Base-by-base conservation (phyloP, 78 protist species). In the Dictyostelium intermedium region DNA sequence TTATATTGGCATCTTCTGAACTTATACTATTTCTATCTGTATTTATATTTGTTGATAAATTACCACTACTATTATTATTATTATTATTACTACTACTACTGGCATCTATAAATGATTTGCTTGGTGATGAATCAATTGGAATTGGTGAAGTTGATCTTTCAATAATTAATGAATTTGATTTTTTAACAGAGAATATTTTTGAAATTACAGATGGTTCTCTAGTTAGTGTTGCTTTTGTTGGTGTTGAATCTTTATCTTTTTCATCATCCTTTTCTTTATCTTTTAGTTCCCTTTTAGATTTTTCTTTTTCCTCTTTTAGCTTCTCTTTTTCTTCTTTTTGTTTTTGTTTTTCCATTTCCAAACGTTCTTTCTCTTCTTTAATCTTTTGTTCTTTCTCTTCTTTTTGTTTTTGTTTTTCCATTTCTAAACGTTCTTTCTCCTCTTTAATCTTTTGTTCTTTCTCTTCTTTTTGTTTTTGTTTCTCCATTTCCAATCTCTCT, bases 131-230 rank as follows among this genome's bases (percentile, higher is more conserved):
- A 10, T 13, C 66, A 16, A 39, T 25, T 41, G 23, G 82, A 41
- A 34, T 41, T 77, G 82, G 82, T 77, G 82, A 77, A 8, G 47
- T 23, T 41, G 82, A 77, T 41, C 82, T 77, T 77, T 77, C 82
- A 77, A 77, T 77, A 1, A 43, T 77, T 77, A 77, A 43, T 43
- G 82, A 77, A 77, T 77, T 77, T 41, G 82, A 77, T 43, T 77
- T 77, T 77, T 77, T 77, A 39, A 43, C 50, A 23, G 82, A 77
- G 16, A 77, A 77, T 77, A 77, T 77, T 25, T 77, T 77, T n/a
- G 82, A 41, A 27, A 53, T 60, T 60, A 50, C 66, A 35, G 72
- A 41, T 80, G 76, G 70, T 25, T 30, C 81, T 69, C 72, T 41
- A 6, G 63, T 78, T 66, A 30, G 5, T 32, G 13, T 69, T 70